phyloP scores from a whole-genome alignment of 2,329 filamentous ascomycete genomes.

The Colletotrichum orchidophilum region DNA sequence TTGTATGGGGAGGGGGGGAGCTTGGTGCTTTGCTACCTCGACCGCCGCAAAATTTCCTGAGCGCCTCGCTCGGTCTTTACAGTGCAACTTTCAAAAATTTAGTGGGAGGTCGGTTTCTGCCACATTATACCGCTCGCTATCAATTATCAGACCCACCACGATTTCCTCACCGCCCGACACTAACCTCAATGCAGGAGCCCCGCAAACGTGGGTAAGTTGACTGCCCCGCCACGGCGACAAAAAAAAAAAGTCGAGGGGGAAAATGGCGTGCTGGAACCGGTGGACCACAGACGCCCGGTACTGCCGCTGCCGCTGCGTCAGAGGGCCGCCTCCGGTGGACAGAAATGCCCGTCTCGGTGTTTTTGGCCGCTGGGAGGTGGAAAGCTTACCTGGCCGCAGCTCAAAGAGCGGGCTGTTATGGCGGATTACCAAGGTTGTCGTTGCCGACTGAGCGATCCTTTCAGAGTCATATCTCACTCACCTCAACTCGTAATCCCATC shows the following conservation, averaged over 20 bases:
- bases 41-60: conserved; percentile 28
- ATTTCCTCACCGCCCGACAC: conserved; percentile 19
- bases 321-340: neutral
- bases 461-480: neutral
- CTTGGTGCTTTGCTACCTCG: conserved; percentile 8
- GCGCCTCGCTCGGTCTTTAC: neutral
- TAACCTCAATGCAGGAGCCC: conserved; percentile 4
- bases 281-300: conserved; percentile 18
- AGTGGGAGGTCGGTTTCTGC: conserved; percentile 35
- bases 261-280: conserved; percentile 11
- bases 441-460: conserved; percentile 6
- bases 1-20: neutral
- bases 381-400: neutral
- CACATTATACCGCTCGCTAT: conserved; percentile 26
- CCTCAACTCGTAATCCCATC: neutral
- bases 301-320: neutral
- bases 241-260: neutral
- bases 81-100: conserved; percentile 35
- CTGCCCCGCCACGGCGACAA: neutral
- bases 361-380: neutral
- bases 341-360: neutral
- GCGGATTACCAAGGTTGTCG: conserved; percentile 22
- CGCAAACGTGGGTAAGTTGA: conserved; percentile 2
- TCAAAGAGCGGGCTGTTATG: neutral
- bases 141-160: neutral